A percentile compares a stretch with the other conserved stretches of the same genome.
Conservation (phyloP, 805 yeast genomes). For the Nakazawaea holstii region DNA sequence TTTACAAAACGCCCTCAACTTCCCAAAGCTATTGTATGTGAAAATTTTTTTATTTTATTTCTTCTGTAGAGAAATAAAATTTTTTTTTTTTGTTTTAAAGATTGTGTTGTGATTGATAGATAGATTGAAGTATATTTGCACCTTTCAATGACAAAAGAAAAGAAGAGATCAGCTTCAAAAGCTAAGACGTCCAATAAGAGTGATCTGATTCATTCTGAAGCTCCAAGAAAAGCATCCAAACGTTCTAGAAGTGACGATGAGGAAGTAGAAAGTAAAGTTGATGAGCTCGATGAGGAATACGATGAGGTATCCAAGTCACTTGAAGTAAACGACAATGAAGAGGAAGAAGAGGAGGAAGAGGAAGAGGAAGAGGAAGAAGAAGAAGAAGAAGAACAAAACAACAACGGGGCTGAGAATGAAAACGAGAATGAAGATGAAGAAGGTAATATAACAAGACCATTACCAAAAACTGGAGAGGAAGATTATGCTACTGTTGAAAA, state of each 20-base stretch:
- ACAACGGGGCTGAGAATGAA: conserved; percentile 17
- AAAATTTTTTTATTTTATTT: too few species aligned
- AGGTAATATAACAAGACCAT: conserved; percentile 13
- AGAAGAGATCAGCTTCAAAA: background rate
- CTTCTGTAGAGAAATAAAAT: too few species aligned
- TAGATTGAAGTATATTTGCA: background rate
- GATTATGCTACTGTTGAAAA: conserved; percentile 18
- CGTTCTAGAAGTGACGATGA: conserved; percentile 20
- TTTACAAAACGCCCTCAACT: too few species aligned
- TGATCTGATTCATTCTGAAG: background rate
- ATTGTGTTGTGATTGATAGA: background rate
- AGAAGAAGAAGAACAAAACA: conserved; percentile 16
- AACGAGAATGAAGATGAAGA: conserved; percentile 32
- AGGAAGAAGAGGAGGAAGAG: conserved; percentile 20
- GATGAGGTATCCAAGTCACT: conserved; percentile 52
- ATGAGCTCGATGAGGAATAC: conserved; percentile 50
- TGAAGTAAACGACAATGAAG: conserved; percentile 34
- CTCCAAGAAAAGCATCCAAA: background rate
- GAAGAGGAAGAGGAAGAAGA: conserved; percentile 19
- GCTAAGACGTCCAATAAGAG: background rate
- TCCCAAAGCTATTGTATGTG: too few species aligned
- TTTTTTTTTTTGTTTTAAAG: too few species aligned
- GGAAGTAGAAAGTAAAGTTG: conserved; percentile 40
- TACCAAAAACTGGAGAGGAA: conserved; percentile 5
- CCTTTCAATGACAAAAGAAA: background rate